Evolutionary conservation across 805 yeast genomes (phyloP).

Genomic region (Starmerella roubikii): DNA sequence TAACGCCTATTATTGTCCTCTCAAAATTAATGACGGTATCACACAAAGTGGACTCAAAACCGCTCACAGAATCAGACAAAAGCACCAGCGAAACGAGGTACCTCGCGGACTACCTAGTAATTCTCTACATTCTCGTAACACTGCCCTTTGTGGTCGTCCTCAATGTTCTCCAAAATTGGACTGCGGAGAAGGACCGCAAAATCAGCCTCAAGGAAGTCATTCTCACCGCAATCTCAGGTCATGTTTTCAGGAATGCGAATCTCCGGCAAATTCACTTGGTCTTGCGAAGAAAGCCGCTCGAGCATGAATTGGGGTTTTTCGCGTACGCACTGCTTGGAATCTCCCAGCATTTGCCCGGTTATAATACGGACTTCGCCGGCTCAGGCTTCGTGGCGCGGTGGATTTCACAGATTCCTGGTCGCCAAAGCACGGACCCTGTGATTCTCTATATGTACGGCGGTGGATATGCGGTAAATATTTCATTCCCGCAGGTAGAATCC

Average conservation of each 20-base stretch:
- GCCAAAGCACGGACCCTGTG: conserved; percentile 20
- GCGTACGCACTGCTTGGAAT: neutral
- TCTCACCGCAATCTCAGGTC: neutral
- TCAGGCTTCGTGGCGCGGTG: conserved; percentile 18
- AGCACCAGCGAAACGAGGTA: no score
- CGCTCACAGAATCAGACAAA: no score
- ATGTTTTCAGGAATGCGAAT: neutral
- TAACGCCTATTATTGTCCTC: no score
- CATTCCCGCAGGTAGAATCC: conserved; percentile 16
- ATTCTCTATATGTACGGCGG: conserved; percentile 22
- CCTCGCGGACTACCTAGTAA: no score
- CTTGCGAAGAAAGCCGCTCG: neutral
- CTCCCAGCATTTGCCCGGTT: conserved; percentile 5
- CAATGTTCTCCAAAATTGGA: no score
- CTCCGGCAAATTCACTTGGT: neutral
- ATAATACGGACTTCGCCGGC: conserved; percentile 10
- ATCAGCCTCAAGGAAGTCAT: neutral
- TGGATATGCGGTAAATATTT: conserved; percentile 17
- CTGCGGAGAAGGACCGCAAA: no score
- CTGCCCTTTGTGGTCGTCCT: no score
- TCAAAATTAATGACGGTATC: no score
- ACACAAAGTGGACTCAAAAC: no score
- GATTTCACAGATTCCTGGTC: conserved; percentile 18
- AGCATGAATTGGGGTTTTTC: no score
- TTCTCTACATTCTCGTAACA: no score